Percentiles rank a stretch among this genome's conserved stretches.
These are phyloP conservation scores for Pholiota microspora DNA, from an alignment of 768 basidiomycete genomes.

Conservation along the genomic window DNA sequence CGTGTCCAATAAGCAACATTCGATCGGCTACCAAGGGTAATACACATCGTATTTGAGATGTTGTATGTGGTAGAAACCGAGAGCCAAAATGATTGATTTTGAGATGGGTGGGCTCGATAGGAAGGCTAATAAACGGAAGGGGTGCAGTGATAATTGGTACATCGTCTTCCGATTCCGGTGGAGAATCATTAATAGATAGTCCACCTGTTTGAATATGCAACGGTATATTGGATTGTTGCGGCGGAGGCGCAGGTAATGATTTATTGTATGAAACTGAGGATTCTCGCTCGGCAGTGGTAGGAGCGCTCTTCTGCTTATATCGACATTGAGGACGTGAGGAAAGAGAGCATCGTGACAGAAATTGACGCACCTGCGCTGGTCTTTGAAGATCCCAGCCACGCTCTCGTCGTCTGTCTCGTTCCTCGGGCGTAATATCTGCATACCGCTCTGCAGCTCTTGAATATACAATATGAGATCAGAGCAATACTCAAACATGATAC, in stretches of 20 bases:
- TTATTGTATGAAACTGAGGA: neutral
- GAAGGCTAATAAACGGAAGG: conserved; percentile 47
- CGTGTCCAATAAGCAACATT: conserved; percentile 75
- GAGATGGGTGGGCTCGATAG: conserved; percentile 59
- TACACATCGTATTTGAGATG: conserved; percentile 69
- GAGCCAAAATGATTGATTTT: conserved; percentile 80
- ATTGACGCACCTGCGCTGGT: conserved; percentile 16
- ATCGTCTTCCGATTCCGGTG: conserved; percentile 23
- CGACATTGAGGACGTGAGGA: neutral
- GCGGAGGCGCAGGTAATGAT: conserved; percentile 17
- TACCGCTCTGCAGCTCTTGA: conserved; percentile 79
- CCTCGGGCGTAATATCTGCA: conserved; percentile 58
- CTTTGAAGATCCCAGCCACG: conserved; percentile 69
- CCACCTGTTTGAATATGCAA: conserved; percentile 48
- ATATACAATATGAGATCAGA: conserved; percentile 5
- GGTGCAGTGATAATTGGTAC: conserved; percentile 31
- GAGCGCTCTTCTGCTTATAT: neutral
- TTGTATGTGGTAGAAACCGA: conserved; percentile 80
- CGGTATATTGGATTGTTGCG: conserved; percentile 7
- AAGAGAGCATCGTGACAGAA: neutral
- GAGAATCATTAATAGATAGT: conserved; percentile 29
- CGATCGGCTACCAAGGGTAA: conserved; percentile 66
- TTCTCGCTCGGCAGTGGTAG: neutral
- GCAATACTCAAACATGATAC: neutral
- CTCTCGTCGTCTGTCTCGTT: conserved; percentile 51